A percentile compares a stretch with the other conserved stretches of the same genome.
These are phyloP conservation scores for Vitis hybrid DNA, from an alignment of 177 flowering plant genomes.

Conservation along the genomic window DNA sequence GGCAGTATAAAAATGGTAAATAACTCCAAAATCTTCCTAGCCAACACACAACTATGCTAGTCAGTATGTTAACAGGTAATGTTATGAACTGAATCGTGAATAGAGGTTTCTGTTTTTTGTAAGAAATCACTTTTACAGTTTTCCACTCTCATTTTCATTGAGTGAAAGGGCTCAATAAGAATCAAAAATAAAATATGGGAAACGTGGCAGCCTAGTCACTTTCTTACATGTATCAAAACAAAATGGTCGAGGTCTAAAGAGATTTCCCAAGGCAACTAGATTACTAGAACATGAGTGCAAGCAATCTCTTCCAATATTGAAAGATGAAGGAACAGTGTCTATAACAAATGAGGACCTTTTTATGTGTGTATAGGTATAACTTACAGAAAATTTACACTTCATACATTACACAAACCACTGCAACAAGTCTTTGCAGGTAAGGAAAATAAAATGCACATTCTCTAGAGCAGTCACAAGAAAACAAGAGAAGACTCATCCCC, in stretches of 20 bases:
- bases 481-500: constrained; percentile 12
- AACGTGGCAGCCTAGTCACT: not conserved
- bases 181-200: too few relatives aligned
- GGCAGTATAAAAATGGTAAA: not conserved
- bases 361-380: constrained; percentile 16
- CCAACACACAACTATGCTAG: too few relatives aligned
- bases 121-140: too few relatives aligned
- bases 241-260: not conserved
- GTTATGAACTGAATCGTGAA: too few relatives aligned
- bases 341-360: not conserved
- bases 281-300: not conserved
- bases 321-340: not conserved
- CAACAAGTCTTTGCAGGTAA: constrained; percentile 19
- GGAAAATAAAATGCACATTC: constrained; percentile 15
- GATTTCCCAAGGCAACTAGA: not conserved
- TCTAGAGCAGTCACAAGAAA: constrained; percentile 9
- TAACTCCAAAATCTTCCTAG: not conserved
- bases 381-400: constrained; percentile 39
- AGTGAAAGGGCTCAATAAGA: too few relatives aligned
- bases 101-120: too few relatives aligned
- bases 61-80: too few relatives aligned
- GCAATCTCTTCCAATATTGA: not conserved
- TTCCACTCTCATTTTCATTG: too few relatives aligned
- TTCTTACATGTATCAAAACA: not conserved
- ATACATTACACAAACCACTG: constrained; percentile 23